A percentile compares a stretch with the other conserved stretches of the same genome.
Conservation (phyloP, 495 filamentous ascomycete species). For the Penicillium herquei region DNA sequence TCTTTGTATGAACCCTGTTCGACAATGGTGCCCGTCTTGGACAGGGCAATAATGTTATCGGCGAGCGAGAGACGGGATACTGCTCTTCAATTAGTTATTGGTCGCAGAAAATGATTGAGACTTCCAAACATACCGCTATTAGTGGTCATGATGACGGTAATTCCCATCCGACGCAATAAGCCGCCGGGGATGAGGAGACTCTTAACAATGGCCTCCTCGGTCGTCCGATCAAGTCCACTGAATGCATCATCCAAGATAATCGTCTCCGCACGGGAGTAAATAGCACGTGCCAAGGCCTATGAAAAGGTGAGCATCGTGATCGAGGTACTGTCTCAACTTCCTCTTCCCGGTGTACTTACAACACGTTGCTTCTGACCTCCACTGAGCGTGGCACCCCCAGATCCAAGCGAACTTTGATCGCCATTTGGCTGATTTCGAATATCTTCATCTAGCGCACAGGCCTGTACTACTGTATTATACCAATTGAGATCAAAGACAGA, state of each 20-base stretch:
- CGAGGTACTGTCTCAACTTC: too few species aligned
- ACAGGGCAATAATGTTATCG: neutral
- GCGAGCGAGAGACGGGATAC: neutral
- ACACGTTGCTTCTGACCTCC: conserved; percentile 1
- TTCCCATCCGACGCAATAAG: too few species aligned
- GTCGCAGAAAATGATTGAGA: neutral
- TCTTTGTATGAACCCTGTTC: neutral
- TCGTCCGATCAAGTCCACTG: neutral
- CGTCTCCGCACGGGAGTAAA: neutral
- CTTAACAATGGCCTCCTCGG: neutral
- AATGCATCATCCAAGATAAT: neutral
- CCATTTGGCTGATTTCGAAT: neutral
- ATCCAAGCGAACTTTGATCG: neutral
- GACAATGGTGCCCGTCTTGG: neutral
- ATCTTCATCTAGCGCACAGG: neutral
- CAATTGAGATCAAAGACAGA: neutral
- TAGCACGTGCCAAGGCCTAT: neutral
- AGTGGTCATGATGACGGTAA: too few species aligned
- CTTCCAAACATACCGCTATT: too few species aligned
- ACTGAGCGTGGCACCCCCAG: neutral
- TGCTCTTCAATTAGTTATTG: neutral
- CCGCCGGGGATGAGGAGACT: neutral
- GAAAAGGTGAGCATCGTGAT: too few species aligned
- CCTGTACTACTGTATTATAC: neutral
- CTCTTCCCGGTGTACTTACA: neutral